Evolutionary conservation across 306 rosid species (phyloP), one percentile per base, ranked within the genome.

Genomic region (Fragaria ananassa): DNA sequence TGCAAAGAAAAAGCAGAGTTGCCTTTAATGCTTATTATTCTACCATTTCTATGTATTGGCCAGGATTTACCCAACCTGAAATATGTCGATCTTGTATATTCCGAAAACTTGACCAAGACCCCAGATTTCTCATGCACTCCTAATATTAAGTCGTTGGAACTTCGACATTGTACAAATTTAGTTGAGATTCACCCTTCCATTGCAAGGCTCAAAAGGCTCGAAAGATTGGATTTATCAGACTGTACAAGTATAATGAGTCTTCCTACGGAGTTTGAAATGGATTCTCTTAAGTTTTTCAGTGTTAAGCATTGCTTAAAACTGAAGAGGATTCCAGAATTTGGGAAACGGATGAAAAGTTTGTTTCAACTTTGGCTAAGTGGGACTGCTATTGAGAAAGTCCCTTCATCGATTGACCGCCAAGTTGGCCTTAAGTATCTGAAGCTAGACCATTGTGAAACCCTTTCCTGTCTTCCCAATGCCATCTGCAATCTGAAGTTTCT

Each of bases 141-240:
- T 10, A 78, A 78, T 23, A 42, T 78, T 10, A 15, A 35, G 65
- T 34, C 3, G 9, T 19, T 78, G 37, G 65, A 45, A 2, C 76
- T 78, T 34, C 37, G 10, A 60, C 21, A 50, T 23, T 78, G 81
- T 29, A 60, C 71, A 3, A 46, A 18, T 13, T 47, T 78, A 61
- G 64, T 78, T 67, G 74, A 61, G n/a, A 62, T 78, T 35, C 81
- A 78, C 65, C 69, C 76, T 58, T 70, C 81, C 14, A 61, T 70
- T 60, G 39, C 62, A 42, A 4, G 6, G 6, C 51, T 41, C 10
- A 51, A 70, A 60, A 47, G 37, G 56, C 76, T 70, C 29, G n/a
- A 14, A 2, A 6, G 35, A 15, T 14, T 60, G 3, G 11, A 44
- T 60, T n/a, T 78, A 14, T 19, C 9, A 14, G 46, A 13, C 31